A percentile compares a stretch with the other conserved stretches of the same genome.
These are phyloP conservation scores for Euphorbia celastroides DNA, from an alignment of 441 rosid genomes.

Conservation along the genomic window DNA sequence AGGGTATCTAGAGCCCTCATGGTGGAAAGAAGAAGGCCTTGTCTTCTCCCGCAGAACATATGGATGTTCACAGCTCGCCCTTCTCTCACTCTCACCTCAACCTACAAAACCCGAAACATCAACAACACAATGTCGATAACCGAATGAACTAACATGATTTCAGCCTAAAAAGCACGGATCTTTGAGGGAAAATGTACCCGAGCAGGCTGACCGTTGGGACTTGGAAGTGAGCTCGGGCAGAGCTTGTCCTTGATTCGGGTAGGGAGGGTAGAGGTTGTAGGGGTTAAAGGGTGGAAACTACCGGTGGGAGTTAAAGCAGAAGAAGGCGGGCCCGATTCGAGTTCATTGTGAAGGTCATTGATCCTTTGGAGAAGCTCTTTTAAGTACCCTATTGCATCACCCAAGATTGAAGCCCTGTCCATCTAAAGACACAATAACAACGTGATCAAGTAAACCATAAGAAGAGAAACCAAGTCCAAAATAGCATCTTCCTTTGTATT, in stretches of 20 bases:
- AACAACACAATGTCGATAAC: not conserved
- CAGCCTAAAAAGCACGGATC: not conserved
- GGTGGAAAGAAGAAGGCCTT: slow-evolving; percentile 60
- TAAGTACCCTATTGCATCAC: slow-evolving; percentile 72
- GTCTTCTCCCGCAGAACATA: slow-evolving; percentile 67
- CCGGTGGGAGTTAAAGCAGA: slow-evolving; percentile 45
- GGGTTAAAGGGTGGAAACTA: slow-evolving; percentile 58
- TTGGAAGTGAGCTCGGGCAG: slow-evolving; percentile 44
- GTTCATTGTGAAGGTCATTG: slow-evolving; percentile 62
- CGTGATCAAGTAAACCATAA: not conserved
- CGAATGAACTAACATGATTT: too few relatives aligned
- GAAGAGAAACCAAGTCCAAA: too few relatives aligned
- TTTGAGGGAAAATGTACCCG: slow-evolving; percentile 32
- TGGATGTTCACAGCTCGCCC: slow-evolving; percentile 85
- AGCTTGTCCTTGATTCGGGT: slow-evolving; percentile 59
- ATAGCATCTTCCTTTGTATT: not conserved
- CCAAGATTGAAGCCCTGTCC: slow-evolving; percentile 75
- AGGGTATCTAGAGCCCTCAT: slow-evolving; percentile 69
- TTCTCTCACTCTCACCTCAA: slow-evolving; percentile 62
- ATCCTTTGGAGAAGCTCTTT: slow-evolving; percentile 77
- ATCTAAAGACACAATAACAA: slow-evolving; percentile 34
- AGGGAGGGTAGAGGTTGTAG: slow-evolving; percentile 50
- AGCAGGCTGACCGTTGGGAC: slow-evolving; percentile 64
- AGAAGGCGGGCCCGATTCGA: slow-evolving; percentile 54
- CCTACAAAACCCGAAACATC: slow-evolving; percentile 25